A percentile compares a stretch with the other conserved stretches of the same genome.
These are phyloP conservation scores for Kwoniella mangroviensis DNA, from an alignment of 768 basidiomycete species.

Conservation along the genomic window DNA sequence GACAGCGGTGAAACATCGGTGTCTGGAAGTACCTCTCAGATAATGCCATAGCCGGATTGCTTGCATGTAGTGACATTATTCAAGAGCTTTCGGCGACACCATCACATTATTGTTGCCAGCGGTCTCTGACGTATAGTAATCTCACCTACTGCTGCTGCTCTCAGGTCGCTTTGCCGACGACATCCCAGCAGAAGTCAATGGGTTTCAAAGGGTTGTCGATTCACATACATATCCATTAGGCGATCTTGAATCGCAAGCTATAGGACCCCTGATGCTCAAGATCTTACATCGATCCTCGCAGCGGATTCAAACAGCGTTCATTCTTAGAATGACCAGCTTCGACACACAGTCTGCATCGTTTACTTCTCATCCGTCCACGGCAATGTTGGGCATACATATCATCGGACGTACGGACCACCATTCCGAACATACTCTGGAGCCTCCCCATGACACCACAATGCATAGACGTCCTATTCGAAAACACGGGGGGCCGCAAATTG, in stretches of 20 bases:
- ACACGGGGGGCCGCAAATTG: conserved; percentile 7
- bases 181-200: no score
- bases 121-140: no score
- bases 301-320: neutral
- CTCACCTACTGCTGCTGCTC: no score
- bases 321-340: neutral
- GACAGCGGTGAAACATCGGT: no score
- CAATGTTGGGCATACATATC: neutral
- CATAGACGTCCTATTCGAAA: conserved; percentile 2
- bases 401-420: neutral
- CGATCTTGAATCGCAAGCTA: neutral
- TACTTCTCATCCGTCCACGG: neutral
- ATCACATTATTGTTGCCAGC: no score
- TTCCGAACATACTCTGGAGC: neutral
- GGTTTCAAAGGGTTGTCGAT: no score
- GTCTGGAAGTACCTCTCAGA: no score
- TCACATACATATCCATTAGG: no score
- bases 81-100: no score
- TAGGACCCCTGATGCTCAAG: neutral
- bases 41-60: no score
- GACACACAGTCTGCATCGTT: neutral
- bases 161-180: no score
- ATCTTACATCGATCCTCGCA: neutral
- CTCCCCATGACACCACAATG: neutral
- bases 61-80: no score